Percentiles rank a stretch among this genome's conserved stretches.
Conservation (phyloP, 805 yeast species). For the Myxozyma vanderwaltii region DNA sequence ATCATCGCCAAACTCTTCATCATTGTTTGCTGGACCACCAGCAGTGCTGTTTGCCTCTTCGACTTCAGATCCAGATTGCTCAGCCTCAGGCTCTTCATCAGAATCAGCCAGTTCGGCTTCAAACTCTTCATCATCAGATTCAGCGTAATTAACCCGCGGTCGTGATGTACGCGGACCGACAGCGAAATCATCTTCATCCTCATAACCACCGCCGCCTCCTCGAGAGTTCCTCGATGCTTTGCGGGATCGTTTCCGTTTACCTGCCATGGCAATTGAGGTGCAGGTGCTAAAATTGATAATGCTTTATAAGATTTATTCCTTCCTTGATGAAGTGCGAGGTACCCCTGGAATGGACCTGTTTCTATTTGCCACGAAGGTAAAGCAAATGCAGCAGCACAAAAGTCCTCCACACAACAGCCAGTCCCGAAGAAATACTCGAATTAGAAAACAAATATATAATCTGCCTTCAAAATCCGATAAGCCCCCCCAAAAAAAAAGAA, state of each 20-base stretch:
- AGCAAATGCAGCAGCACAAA: no score
- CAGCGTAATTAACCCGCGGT: constrained; percentile 22
- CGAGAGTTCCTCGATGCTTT: constrained; percentile 3
- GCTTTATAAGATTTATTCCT: no score
- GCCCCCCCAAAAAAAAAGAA: no score
- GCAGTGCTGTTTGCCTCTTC: background rate
- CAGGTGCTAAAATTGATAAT: no score
- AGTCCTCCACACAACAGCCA: no score
- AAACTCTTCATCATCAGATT: constrained; percentile 17
- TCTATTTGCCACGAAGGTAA: no score
- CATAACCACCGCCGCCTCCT: constrained; percentile 4
- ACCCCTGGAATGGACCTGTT: no score
- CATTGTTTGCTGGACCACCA: constrained; percentile 2
- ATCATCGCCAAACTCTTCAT: constrained; percentile 5
- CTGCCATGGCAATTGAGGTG: constrained; percentile 37
- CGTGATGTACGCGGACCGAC: constrained; percentile 18
- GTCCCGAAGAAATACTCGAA: no score
- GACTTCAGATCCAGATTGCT: constrained; percentile 33
- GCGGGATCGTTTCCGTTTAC: constrained; percentile 30
- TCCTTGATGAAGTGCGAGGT: no score
- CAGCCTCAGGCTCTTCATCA: constrained; percentile 45
- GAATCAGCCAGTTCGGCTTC: constrained; percentile 48
- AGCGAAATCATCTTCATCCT: constrained; percentile 6
- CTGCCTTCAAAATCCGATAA: no score
- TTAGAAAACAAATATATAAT: no score